Percentiles rank a stretch among this genome's conserved stretches.
Evolutionary conservation across 2,329 filamentous ascomycete species (phyloP).

Genomic region (Apiospora aurea): DNA sequence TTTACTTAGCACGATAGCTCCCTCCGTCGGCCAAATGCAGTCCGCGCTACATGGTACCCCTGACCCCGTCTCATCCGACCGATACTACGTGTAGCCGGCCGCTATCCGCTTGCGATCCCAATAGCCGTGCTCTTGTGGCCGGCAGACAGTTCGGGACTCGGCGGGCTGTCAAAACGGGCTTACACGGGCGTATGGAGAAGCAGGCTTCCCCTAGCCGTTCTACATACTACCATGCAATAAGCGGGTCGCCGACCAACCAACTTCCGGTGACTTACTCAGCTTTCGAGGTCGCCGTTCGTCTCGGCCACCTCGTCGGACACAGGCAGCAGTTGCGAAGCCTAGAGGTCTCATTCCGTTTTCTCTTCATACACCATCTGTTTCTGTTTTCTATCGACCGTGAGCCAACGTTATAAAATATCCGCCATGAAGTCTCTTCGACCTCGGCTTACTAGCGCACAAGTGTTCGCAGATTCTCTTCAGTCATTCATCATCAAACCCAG

Average conservation of each 20-base stretch:
- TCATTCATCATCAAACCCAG: background rate
- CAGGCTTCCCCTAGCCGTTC: background rate
- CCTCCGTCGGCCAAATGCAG: background rate
- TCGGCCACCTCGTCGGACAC: background rate
- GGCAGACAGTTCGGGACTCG: background rate
- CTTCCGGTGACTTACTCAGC: background rate
- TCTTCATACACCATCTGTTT: background rate
- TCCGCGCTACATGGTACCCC: background rate
- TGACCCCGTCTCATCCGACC: background rate
- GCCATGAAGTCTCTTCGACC: constrained; percentile 5
- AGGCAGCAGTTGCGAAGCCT: background rate
- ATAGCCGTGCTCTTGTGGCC: background rate
- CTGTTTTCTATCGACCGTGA: background rate
- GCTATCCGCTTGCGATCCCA: background rate
- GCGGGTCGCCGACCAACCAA: constrained; percentile 19
- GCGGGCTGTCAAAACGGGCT: background rate
- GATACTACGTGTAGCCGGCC: background rate
- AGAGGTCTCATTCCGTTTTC: background rate
- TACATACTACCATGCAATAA: background rate
- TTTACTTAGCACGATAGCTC: background rate
- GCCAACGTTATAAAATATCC: background rate
- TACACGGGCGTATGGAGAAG: background rate
- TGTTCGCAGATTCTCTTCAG: constrained; percentile 9
- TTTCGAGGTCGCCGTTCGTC: background rate
- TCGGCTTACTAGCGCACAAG: background rate